Percentiles rank a stretch among this genome's conserved stretches.
phyloP scores from a whole-genome alignment of 164 flowering plant genomes.

The Kingdonia uniflora region DNA sequence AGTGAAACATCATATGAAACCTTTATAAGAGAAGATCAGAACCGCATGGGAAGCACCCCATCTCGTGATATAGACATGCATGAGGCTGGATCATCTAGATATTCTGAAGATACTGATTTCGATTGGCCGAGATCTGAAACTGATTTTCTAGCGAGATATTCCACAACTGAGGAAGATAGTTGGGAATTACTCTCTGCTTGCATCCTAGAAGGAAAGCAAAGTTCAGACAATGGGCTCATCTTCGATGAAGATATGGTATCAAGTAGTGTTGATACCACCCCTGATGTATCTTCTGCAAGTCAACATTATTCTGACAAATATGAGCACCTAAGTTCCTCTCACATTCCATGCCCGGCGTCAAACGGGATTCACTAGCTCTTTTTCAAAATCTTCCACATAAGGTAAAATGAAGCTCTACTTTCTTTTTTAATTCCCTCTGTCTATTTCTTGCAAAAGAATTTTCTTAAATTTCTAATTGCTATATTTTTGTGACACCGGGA shows the following conservation, averaged over 20 bases:
- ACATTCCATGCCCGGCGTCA: neutral
- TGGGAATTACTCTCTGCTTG: conserved; percentile 14
- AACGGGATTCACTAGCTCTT: too few relatives aligned
- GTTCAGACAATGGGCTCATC: conserved; percentile 9
- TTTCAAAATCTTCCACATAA: too few relatives aligned
- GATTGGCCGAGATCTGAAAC: conserved; percentile 12
- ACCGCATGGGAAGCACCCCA: conserved; percentile 1
- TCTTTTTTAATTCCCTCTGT: too few relatives aligned
- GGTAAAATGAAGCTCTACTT: too few relatives aligned
- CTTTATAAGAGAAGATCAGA: conserved; percentile 5
- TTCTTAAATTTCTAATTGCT: too few relatives aligned
- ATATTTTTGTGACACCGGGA: too few relatives aligned
- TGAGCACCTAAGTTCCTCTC: neutral
- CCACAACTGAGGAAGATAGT: conserved; percentile 17
- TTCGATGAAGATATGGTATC: conserved; percentile 15
- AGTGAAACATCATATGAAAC: conserved; percentile 4
- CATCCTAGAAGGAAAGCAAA: conserved; percentile 8
- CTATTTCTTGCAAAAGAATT: too few relatives aligned
- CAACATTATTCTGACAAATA: conserved; percentile 9
- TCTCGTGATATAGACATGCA: neutral
- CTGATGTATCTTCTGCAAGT: conserved; percentile 14
- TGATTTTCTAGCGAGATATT: conserved; percentile 11
- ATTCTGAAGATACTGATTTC: conserved; percentile 3
- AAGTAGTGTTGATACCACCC: conserved; percentile 15
- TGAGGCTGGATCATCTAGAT: neutral